These are phyloP conservation scores for Mycena pura DNA, from an alignment of 768 basidiomycete species.

Conservation along the genomic window DNA sequence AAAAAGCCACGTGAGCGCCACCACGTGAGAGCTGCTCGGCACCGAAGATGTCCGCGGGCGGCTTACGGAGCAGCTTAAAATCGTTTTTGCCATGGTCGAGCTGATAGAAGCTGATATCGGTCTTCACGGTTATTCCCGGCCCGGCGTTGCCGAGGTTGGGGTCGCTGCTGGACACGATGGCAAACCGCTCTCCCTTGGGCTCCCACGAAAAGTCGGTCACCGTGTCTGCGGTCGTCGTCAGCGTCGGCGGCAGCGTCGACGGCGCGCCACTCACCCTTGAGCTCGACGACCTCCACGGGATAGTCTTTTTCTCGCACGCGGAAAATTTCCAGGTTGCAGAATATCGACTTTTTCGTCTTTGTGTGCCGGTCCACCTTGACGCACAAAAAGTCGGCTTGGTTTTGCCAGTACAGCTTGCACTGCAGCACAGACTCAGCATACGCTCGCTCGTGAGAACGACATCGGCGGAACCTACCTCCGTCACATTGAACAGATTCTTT, in stretches of 20 bases:
- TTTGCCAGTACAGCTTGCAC: constrained; percentile 99
- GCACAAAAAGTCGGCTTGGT: constrained; percentile 96
- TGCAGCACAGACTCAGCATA: constrained; percentile 39
- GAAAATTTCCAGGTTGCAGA: constrained; percentile 98
- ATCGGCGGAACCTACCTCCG: constrained; percentile 70
- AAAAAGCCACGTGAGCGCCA: constrained; percentile 20
- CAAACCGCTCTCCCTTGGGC: constrained; percentile 96
- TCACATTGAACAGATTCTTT: constrained; percentile 98
- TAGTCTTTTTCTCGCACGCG: constrained; percentile 96
- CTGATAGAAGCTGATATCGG: constrained; percentile 95
- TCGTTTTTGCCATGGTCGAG: constrained; percentile 92
- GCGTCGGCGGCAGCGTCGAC: neutral
- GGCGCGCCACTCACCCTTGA: constrained; percentile 71
- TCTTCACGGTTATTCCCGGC: constrained; percentile 94
- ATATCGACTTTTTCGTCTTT: constrained; percentile 97
- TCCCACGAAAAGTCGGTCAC: constrained; percentile 99
- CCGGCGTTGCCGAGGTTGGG: constrained; percentile 91
- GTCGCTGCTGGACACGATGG: constrained; percentile 92
- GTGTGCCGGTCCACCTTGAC: constrained; percentile 99
- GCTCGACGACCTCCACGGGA: constrained; percentile 96
- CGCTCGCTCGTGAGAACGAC: constrained; percentile 3
- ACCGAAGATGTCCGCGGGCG: constrained; percentile 19
- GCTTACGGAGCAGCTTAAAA: constrained; percentile 86
- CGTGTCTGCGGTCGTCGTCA: constrained; percentile 61
- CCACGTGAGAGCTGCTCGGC: constrained; percentile 1